A percentile compares a stretch with the other conserved stretches of the same genome.
Conservation (phyloP, 208 protist species). For the Histomonas meleagridis region DNA sequence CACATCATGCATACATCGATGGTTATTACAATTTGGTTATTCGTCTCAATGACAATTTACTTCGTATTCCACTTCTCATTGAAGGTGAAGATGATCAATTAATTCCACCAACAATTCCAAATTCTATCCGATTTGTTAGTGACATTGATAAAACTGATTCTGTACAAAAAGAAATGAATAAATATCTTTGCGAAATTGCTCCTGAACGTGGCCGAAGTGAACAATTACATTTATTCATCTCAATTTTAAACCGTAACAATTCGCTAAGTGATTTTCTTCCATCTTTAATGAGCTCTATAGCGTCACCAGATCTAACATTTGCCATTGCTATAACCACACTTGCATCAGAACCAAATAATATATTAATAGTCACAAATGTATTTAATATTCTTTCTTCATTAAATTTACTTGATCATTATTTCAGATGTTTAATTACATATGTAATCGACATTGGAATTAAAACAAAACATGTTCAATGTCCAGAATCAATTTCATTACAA, state of each 20-base stretch:
- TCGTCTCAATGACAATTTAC: neutral
- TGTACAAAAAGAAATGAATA: neutral
- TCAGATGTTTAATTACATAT: neutral
- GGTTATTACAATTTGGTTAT: slow-evolving; percentile 17
- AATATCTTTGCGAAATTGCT: neutral
- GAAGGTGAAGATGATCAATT: neutral
- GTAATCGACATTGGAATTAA: neutral
- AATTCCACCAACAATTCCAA: neutral
- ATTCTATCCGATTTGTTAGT: neutral
- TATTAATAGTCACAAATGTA: neutral
- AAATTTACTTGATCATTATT: neutral
- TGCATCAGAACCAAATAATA: neutral
- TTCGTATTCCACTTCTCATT: neutral
- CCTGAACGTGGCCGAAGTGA: neutral
- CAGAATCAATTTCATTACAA: neutral
- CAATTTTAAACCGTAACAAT: neutral
- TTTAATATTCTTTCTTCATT: neutral
- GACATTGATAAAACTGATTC: neutral
- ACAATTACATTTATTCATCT: neutral
- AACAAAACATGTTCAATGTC: neutral
- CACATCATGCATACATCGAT: neutral
- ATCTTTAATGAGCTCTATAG: neutral
- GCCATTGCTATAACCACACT: neutral
- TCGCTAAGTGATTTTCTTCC: neutral
- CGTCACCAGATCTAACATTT: neutral